Evolutionary conservation across 2,329 filamentous ascomycete species (phyloP).

Genomic region (Penicillium vulpinum): DNA sequence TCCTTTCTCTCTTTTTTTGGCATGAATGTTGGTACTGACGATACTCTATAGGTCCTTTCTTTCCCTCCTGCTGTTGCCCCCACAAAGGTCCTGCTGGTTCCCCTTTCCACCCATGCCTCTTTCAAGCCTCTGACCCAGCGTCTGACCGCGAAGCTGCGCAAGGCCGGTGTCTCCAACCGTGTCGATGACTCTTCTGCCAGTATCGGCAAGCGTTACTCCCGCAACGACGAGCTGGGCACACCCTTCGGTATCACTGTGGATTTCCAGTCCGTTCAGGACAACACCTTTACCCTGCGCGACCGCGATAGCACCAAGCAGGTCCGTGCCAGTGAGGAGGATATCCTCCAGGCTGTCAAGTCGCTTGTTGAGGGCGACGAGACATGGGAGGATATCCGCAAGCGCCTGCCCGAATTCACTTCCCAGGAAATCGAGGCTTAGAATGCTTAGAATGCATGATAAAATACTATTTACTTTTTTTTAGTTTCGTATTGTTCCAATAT

Average conservation of each 20-base stretch:
- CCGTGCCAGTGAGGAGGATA: conserved; percentile 75
- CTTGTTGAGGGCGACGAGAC: conserved; percentile 63
- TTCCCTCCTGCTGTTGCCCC: conserved; percentile 81
- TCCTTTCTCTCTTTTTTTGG: neutral
- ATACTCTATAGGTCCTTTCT: conserved; percentile 59
- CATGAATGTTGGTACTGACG: conserved; percentile 7
- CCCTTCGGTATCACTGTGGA: conserved; percentile 92
- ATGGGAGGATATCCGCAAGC: conserved; percentile 70
- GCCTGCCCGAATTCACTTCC: conserved; percentile 80
- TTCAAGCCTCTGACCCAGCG: conserved; percentile 76
- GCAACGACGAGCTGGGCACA: conserved; percentile 94
- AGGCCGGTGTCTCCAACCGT: conserved; percentile 74
- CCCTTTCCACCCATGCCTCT: conserved; percentile 75
- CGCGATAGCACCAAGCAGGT: conserved; percentile 90
- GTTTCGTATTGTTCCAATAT: neutral
- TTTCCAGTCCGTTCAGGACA: conserved; percentile 90
- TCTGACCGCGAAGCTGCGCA: conserved; percentile 74
- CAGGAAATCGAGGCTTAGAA: conserved; percentile 58
- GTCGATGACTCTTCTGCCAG: conserved; percentile 88
- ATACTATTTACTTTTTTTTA: conserved; percentile 18
- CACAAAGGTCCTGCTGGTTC: conserved; percentile 90
- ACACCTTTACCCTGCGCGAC: conserved; percentile 82
- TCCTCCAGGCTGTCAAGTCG: conserved; percentile 70
- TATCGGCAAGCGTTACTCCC: conserved; percentile 91
- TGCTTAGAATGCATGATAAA: conserved; percentile 10